Evolutionary conservation across 208 protist genomes (phyloP), one percentile per base, ranked within the genome.

Genomic region (Sergeia podlipaevii): DNA sequence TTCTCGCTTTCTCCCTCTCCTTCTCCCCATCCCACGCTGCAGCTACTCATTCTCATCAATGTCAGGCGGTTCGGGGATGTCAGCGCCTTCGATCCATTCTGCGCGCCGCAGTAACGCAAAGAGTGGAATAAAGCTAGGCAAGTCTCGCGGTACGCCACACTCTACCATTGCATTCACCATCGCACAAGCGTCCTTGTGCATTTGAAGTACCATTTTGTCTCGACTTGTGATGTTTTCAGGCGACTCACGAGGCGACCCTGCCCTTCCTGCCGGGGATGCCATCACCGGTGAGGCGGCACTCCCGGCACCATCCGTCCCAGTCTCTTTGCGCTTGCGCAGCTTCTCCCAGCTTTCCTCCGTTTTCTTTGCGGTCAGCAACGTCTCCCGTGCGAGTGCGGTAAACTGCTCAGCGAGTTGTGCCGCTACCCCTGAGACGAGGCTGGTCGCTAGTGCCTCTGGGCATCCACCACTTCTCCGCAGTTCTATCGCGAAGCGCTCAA

Each of bases 321-420:
- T 65, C 26, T 90, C 83, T 46, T 88, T 91, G 11, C 71, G 65
- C 6, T 80, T 73, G 7, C 85, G 71, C 41, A 96, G 68, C 69
- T 96, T 96, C 43, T 92, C 89, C 82, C 80, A 91, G 59, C 85
- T 85, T 43, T 93, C 82, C 66, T 93, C 85, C 23, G 81, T 91
- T 47, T 83, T 84, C 65, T 91, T 91, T 8, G 85, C 89, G 0
- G 80, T 74, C 23, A 93, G 39, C 2, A 96, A 76, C 17, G 80
- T 90, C 21, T 96, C 85, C 32, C 60, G 65, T 3, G 83, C 77
- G 11, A 93, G 52, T 4, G 38, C 29, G 28, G 64, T 58, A 47
- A 92, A 93, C 26, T 77, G 62, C 0, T 13, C 39, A 2, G 66
- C 41, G 2, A 91, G 48, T 17, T 50, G 50, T 4, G 70, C 59